Conservation (phyloP, 2,329 filamentous ascomycete species). For the Cladosporium colombiae region DNA sequence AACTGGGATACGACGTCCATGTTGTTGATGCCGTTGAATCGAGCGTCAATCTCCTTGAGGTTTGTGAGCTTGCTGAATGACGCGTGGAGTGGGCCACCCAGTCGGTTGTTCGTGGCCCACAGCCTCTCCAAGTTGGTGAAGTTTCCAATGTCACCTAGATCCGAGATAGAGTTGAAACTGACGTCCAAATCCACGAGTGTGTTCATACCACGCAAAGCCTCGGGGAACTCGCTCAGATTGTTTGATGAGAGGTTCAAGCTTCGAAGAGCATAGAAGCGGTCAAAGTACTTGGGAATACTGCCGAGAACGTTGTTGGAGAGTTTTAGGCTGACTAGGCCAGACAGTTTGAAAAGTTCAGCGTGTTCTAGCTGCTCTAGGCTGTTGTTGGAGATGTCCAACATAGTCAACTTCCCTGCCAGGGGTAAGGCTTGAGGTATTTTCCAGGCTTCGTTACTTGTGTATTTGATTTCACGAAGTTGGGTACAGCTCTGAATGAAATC, state of each 20-base stretch:
- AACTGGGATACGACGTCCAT: conserved; percentile 85
- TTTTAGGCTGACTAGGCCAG: conserved; percentile 81
- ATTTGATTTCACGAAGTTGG: conserved; percentile 92
- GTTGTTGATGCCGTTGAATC: conserved; percentile 85
- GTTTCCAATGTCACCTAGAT: conserved; percentile 76
- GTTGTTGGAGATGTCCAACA: conserved; percentile 94
- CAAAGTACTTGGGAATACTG: conserved; percentile 78
- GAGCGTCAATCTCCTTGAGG: conserved; percentile 87
- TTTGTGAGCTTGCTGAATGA: conserved; percentile 71
- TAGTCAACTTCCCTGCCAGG: conserved; percentile 77
- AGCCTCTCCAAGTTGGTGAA: conserved; percentile 81
- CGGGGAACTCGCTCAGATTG: conserved; percentile 79
- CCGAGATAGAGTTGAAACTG: conserved; percentile 89
- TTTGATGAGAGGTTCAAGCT: conserved; percentile 94
- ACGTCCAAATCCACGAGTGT: conserved; percentile 90
- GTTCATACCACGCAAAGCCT: conserved; percentile 78
- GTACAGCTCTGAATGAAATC: conserved; percentile 95
- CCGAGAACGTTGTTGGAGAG: conserved; percentile 90
- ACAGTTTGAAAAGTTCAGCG: conserved; percentile 74
- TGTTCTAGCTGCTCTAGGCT: conserved; percentile 83
- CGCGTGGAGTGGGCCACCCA: conserved; percentile 70
- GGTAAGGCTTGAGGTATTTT: conserved; percentile 81
- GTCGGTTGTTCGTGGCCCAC: conserved; percentile 92
- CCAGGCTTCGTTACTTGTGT: conserved; percentile 88
- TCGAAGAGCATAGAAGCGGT: conserved; percentile 73